Evolutionary conservation across 345 rosid species (phyloP), one percentile per base, ranked within the genome.

Genomic region (Eucalyptus melliodora): DNA sequence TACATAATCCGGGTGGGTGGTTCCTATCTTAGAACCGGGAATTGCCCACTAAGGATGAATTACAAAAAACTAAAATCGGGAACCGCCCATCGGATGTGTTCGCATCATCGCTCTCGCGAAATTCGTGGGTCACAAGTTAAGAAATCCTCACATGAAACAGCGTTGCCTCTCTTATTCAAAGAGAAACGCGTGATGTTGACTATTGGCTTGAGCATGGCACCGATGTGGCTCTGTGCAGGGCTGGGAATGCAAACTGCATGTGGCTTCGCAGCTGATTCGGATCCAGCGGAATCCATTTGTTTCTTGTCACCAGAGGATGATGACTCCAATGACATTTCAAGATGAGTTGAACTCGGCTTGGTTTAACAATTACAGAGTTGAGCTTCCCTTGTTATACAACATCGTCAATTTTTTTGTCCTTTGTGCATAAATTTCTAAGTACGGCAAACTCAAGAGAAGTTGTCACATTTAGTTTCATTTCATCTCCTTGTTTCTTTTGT

Each of bases 181-280:
- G 72, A 30, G 37, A 30, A 14, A n/a, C 19, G 16, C 37, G 8
- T 65, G 37, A 65, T 65, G 31, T 65, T 65, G 72, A 65, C 72
- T 30, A 65, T 14, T 65, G 37, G 24, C 62, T 24, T 56, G 62
- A 56, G 30, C 62, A 56, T 56, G 62, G 30, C 62, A 45, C 86
- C 88, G 42, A 91, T 88, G 81, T 89, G 92, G 34, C 92, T 89
- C 56, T 91, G 91, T 21, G 87, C 69, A 50, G 89, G 69, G 50
- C 21, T 37, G n/a, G 91, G 92, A 21, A 89, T 24, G 62, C 88
- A 87, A 13, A 91, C 87, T 6, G 85, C 92, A 81, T 91, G 92
- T 17, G 87, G 23, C 34, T 67, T 88, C n/a, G 34, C 13, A 34
- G 69, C 69, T 30, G 67, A 26, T 56, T 56, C 30, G 62, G 30